Evolutionary conservation across 2,329 filamentous ascomycete genomes (phyloP).

Genomic region (Arthroderma uncinatum): DNA sequence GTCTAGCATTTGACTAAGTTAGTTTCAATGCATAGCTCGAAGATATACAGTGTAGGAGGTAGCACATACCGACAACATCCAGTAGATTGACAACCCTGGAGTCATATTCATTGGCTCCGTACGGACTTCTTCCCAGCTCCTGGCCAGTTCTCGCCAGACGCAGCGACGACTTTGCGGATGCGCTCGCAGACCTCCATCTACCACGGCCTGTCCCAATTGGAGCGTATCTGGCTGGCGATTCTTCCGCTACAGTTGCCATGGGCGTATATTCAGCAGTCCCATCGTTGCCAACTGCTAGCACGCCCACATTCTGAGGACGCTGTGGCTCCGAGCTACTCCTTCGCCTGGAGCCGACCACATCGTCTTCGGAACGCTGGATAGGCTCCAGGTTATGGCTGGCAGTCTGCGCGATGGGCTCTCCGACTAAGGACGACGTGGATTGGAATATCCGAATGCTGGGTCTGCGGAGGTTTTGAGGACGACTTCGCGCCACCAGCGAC

Average conservation of each 20-base stretch:
- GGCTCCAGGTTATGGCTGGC: not conserved
- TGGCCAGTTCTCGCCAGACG: conserved; percentile 21
- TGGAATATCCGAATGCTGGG: conserved; percentile 16
- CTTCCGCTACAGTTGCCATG: conserved; percentile 28
- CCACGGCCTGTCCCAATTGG: not conserved
- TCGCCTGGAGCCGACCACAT: conserved; percentile 20
- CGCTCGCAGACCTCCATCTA: conserved; percentile 3
- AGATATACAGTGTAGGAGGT: not conserved
- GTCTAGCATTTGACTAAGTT: conserved; percentile 42
- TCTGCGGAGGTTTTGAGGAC: conserved; percentile 7
- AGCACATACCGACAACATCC: conserved; percentile 54
- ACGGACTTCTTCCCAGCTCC: conserved; percentile 19
- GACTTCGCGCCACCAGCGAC: not conserved
- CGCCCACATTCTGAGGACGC: conserved; percentile 24
- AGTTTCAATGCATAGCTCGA: not conserved
- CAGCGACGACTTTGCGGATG: conserved; percentile 6
- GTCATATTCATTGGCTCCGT: conserved; percentile 42
- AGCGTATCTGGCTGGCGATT: conserved; percentile 13
- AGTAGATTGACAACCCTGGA: conserved; percentile 54
- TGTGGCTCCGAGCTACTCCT: conserved; percentile 34
- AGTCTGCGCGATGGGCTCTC: not conserved
- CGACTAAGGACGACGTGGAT: not conserved
- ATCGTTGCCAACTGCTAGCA: conserved; percentile 17
- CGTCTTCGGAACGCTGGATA: not conserved
- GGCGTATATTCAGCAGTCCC: conserved; percentile 17